Base-by-base conservation (phyloP, 1,284 basidiomycete species). In the Cystobasidiaceae sp. region DNA sequence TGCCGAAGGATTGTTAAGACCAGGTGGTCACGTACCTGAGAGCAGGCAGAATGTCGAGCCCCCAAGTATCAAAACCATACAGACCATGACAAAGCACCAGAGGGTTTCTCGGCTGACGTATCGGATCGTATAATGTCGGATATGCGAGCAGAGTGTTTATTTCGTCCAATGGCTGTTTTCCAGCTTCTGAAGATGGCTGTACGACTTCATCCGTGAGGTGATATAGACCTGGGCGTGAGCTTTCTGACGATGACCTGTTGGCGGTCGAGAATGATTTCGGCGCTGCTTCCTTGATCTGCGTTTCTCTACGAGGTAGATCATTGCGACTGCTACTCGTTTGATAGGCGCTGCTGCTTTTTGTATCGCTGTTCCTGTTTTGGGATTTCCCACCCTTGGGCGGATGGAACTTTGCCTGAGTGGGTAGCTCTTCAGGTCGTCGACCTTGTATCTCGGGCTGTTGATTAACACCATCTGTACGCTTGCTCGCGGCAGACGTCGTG, bases 41-140 rank as follows among this genome's bases (percentile, higher is more conserved):
- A 13, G 61, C 43, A 46, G 61, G 61, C 21, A 93, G 84, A 60
- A 88, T 76, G 19, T 85, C 81, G 0, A 89, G 84, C 23, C 91
- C 84, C 70, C 89, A 81, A 44, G 91, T 85, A 74, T 94, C 91
- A 75, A 97, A 98, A 6, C 96, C 94, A 73, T 97, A 97, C 1
- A 98, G 80, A 25, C 92, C 92, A 46, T 93, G 72, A 45, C 27
- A 97, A 15, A 98, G 82, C 0, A 96, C 92, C 68, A 98, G 88
- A 2, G 93, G 91, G 76, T 91, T 85, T 13, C 90, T 82, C 0
- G 94, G 94, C 5, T 82, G 82, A 64, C 89, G 82, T 25, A 90
- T 72, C 0, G 88, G 89, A 44, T 74, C 69, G 55, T 71, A 72
- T 13, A 74, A 67, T 4, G 67, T 49, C 19, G 73, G 73, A 34